Evolutionary conservation across 163 green algal genomes (phyloP), one percentile per base, ranked within the genome.

Genomic region (Picocystis sp.): DNA sequence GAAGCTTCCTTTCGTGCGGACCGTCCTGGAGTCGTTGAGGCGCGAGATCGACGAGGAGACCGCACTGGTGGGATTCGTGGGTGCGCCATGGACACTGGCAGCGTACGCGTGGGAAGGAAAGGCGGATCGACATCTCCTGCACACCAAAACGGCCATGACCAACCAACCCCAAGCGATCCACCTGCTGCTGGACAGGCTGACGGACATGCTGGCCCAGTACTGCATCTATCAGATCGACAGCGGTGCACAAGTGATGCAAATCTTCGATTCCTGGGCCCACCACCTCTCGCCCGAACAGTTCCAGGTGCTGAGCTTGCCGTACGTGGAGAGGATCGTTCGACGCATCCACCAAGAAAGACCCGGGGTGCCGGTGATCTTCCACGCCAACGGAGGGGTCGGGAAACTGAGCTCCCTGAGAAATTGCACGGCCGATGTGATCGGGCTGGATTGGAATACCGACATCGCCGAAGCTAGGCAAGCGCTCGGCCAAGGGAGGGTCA

Each of bases 231-330:
- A 98, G 67, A 95, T 97, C 41, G 76, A 93, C 47, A 78, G 69
- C 25, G 89, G 89, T 15, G 89, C 85, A 11, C 84, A 89, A 66
- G 72, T 64, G 47, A 76, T 98, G 43, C 90, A 98, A 75, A 63
- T 98, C 23, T 98, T 98, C 66, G 90, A 98, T 74, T 92, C 77
- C 10, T 98, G 90, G 90, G 89, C 87, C 15, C 86, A 95, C 67
- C 86, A 97, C 68, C 71, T 98, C 22, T 80, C 72, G 11, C 90
- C 90, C 1, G 62, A 74, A 46, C 82, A 97, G 73, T 96, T 92
- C 66, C 61, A 59, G 0, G 81, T 91, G 64, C 96, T 94, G 75
- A 82, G 67, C 61, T 56, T 90, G 67, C 85, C 87, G 1, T 97
- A 98, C 56, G 72, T 77, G 2, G 78, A 96, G 65, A 67, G 75